Evolutionary conservation across 306 rosid species (phyloP).

Genomic region (Fagus crenata): DNA sequence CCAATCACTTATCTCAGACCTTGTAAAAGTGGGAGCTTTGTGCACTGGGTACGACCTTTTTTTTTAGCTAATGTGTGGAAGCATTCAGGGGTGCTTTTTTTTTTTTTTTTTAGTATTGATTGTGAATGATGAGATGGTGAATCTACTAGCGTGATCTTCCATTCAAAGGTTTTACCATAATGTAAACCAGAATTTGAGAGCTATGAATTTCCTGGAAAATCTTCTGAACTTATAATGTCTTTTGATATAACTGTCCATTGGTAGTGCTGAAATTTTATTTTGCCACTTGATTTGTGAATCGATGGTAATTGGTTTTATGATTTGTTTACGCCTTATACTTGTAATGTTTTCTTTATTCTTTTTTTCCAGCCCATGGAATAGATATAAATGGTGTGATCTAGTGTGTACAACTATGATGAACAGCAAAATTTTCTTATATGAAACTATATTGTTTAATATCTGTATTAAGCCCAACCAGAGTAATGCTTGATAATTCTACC

Average conservation of each 20-base stretch:
- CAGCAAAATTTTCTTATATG: background rate
- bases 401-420: background rate
- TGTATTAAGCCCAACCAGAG: background rate
- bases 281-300: background rate
- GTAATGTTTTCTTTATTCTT: background rate
- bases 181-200: constrained; percentile 13
- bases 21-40: too few species aligned
- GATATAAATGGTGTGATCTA: background rate
- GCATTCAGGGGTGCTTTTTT: too few species aligned
- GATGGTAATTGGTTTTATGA: background rate
- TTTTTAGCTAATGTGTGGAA: too few species aligned
- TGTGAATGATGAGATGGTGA: too few species aligned
- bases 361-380: too few species aligned
- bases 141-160: background rate
- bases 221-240: constrained; percentile 14
- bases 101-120: too few species aligned
- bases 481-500: background rate
- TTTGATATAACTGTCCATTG: constrained; percentile 10
- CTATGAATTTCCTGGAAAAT: constrained; percentile 21
- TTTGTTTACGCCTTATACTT: background rate
- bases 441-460: background rate
- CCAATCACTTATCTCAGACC: too few species aligned
- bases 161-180: constrained; percentile 19
- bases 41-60: too few species aligned
- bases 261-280: background rate